Evolutionary conservation across 164 flowering plant species (phyloP).

Genomic region (Vitis riparia): DNA sequence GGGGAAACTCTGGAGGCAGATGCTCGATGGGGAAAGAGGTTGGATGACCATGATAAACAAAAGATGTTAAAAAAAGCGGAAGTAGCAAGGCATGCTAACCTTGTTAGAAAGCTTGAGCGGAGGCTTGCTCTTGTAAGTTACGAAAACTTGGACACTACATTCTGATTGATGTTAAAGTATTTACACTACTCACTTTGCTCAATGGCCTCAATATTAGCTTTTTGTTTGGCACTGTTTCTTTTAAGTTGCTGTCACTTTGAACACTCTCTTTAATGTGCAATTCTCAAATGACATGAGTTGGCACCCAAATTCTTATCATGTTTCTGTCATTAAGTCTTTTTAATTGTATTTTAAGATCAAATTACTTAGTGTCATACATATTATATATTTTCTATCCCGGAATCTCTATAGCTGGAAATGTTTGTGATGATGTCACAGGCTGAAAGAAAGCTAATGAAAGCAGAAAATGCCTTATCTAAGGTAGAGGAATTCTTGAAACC

Average conservation of each 20-base stretch:
- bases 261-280: too few relatives aligned
- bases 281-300: not conserved
- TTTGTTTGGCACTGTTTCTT: too few relatives aligned
- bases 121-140: slow-evolving; percentile 77
- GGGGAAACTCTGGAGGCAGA: slow-evolving; percentile 82
- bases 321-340: not conserved
- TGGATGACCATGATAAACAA: slow-evolving; percentile 47
- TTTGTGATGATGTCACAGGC: slow-evolving; percentile 42
- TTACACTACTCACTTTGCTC: not conserved
- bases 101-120: slow-evolving; percentile 75
- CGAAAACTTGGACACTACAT: not conserved
- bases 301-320: not conserved
- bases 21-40: slow-evolving; percentile 80
- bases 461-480: slow-evolving; percentile 67
- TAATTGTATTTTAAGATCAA: not conserved
- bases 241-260: too few relatives aligned
- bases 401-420: slow-evolving; percentile 2
- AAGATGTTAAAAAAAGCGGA: slow-evolving; percentile 72
- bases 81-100: slow-evolving; percentile 57
- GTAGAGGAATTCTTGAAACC: slow-evolving; percentile 81
- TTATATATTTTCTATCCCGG: not conserved
- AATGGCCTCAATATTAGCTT: too few relatives aligned
- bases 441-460: slow-evolving; percentile 65
- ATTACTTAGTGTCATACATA: not conserved
- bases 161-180: not conserved